Evolutionary conservation across 768 basidiomycete species (phyloP).

Genomic region (Pholiota molesta): DNA sequence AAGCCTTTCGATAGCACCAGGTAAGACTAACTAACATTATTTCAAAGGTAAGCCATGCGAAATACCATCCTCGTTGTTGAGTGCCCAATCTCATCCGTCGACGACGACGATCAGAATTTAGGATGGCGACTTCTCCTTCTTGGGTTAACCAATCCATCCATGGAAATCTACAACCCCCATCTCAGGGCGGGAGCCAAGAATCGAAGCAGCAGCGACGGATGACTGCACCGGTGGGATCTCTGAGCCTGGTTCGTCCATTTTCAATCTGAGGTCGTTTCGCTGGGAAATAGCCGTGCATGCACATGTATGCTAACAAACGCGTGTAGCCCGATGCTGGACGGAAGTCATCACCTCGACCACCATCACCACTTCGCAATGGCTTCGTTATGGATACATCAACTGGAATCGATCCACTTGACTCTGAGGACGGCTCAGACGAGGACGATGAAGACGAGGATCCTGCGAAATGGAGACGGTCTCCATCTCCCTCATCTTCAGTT

Average conservation of each 20-base stretch:
- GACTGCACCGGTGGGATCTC: conserved; percentile 36
- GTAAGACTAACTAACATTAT: neutral
- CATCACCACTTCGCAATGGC: conserved; percentile 73
- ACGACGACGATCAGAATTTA: neutral
- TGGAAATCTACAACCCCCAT: conserved; percentile 23
- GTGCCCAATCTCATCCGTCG: neutral
- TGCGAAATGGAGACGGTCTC: conserved; percentile 44
- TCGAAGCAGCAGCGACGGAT: conserved; percentile 26
- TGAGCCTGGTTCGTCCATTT: conserved; percentile 32
- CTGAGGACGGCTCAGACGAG: conserved; percentile 42
- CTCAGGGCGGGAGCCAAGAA: neutral
- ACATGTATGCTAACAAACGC: neutral
- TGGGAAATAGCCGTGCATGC: neutral
- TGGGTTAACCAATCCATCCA: conserved; percentile 21
- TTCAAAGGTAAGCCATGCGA: neutral
- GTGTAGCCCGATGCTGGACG: conserved; percentile 41
- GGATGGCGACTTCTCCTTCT: conserved; percentile 22
- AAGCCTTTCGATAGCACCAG: neutral
- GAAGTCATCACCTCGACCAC: conserved; percentile 52
- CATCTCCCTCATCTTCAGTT: conserved; percentile 71
- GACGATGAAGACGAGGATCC: conserved; percentile 44
- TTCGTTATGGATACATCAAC: conserved; percentile 58
- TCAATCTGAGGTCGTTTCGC: neutral
- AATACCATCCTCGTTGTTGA: neutral
- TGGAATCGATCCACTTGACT: conserved; percentile 39